phyloP scores from a whole-genome alignment of 805 yeast species.

The Metschnikowia anglica region DNA sequence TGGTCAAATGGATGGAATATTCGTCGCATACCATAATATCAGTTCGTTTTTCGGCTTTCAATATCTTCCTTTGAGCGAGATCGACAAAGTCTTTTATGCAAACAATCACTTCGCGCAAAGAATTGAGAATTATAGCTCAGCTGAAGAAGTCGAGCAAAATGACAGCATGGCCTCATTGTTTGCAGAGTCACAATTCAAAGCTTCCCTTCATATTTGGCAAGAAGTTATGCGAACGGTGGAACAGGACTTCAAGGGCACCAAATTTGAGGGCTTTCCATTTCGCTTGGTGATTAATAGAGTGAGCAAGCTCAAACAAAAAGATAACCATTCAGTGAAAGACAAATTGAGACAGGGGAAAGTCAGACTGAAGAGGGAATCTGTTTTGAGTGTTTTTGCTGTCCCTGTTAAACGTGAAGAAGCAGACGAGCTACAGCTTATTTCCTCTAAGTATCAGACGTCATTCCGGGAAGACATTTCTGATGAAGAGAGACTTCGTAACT shows the following conservation, averaged over 20 bases:
- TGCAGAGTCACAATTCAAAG: conserved; percentile 22
- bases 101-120: conserved; percentile 7
- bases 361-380: conserved; percentile 8
- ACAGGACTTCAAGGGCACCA: conserved; percentile 25
- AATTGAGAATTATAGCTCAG: conserved; percentile 12
- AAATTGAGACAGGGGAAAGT: background rate
- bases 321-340: background rate
- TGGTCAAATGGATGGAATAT: conserved; percentile 96
- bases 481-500: conserved; percentile 25
- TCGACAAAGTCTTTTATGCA: conserved; percentile 51
- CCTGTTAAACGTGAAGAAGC: conserved; percentile 27
- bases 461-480: conserved; percentile 28
- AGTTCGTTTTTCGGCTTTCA: conserved; percentile 84
- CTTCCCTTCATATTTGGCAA: conserved; percentile 26
- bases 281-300: conserved; percentile 29
- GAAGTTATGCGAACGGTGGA: conserved; percentile 29
- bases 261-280: conserved; percentile 23
- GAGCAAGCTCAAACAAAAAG: background rate
- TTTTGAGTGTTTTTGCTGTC: conserved; percentile 31
- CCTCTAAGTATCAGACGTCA: conserved; percentile 31
- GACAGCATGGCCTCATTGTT: conserved; percentile 16
- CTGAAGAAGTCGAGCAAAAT: conserved; percentile 11
- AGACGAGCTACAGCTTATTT: conserved; percentile 26
- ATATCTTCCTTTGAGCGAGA: conserved; percentile 70
- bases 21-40: conserved; percentile 86